Evolutionary conservation across 1,139 yeast genomes (phyloP).

Genomic region (Protomyces macrosporus): DNA sequence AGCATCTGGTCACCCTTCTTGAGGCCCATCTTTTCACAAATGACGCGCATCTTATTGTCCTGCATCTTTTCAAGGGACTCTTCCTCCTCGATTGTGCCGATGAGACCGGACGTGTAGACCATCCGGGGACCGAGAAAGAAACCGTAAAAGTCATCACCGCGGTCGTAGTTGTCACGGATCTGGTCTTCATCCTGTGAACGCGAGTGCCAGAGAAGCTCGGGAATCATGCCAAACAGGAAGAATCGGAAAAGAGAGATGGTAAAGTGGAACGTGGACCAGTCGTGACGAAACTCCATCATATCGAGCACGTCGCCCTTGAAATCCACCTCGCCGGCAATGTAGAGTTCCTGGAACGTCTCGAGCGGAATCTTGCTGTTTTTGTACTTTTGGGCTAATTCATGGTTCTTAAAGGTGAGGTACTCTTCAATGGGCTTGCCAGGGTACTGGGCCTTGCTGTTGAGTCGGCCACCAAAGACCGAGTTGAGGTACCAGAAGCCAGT

Average conservation of each 20-base stretch:
- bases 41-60: slow-evolving; percentile 82
- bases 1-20: slow-evolving; percentile 66
- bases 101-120: slow-evolving; percentile 86
- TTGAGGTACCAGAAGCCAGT: slow-evolving; percentile 73
- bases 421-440: slow-evolving; percentile 76
- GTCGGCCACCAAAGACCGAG: slow-evolving; percentile 72
- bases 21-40: slow-evolving; percentile 79
- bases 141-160: slow-evolving; percentile 92
- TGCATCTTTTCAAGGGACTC: slow-evolving; percentile 82
- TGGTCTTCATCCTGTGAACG: slow-evolving; percentile 94
- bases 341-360: slow-evolving; percentile 88
- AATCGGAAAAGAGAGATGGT: slow-evolving; percentile 71
- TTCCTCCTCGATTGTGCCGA: slow-evolving; percentile 62
- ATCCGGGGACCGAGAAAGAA: slow-evolving; percentile 94
- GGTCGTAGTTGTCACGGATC: slow-evolving; percentile 91
- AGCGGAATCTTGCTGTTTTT: slow-evolving; percentile 78
- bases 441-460: slow-evolving; percentile 68
- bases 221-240: slow-evolving; percentile 83
- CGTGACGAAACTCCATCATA: slow-evolving; percentile 78
- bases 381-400: slow-evolving; percentile 65
- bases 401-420: slow-evolving; percentile 77
- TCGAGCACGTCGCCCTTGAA: slow-evolving; percentile 88
- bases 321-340: slow-evolving; percentile 74
- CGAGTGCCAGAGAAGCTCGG: slow-evolving; percentile 87
- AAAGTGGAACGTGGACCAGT: slow-evolving; percentile 81